phyloP scores from a whole-genome alignment of 192 early-diverging fungal genomes.

The Lobosporangium transversale region DNA sequence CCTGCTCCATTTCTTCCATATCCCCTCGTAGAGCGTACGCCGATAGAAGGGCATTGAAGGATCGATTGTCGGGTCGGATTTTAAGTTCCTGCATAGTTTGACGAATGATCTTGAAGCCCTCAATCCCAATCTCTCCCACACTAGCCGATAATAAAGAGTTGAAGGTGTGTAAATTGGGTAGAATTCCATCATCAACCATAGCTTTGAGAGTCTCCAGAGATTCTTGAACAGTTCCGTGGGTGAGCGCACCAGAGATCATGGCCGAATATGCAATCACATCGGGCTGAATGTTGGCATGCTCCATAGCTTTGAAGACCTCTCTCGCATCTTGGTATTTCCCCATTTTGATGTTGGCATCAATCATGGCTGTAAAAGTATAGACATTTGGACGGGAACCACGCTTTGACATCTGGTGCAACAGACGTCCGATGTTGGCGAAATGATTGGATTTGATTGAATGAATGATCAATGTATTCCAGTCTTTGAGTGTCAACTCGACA shows the following conservation, averaged over 20 bases:
- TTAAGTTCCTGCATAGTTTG: conserved; percentile 27
- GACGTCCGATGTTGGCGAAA: conserved; percentile 3
- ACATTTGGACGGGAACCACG: conserved; percentile 20
- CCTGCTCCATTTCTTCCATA: conserved; percentile 24
- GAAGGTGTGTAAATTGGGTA: conserved; percentile 41
- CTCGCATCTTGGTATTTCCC: conserved; percentile 36
- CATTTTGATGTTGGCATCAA: conserved; percentile 51
- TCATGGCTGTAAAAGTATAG: conserved; percentile 29
- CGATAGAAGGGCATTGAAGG: conserved; percentile 41
- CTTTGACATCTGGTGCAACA: conserved; percentile 17
- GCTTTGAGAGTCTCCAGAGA: conserved; percentile 35
- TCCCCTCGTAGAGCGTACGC: conserved; percentile 41
- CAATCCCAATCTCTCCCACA: conserved; percentile 33
- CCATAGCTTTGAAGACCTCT: conserved; percentile 36
- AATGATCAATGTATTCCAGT: conserved; percentile 28
- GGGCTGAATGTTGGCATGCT: conserved; percentile 39
- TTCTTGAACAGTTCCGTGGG: conserved; percentile 18
- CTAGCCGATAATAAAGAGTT: conserved; percentile 41
- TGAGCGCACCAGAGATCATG: conserved; percentile 31
- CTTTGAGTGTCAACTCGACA: neutral
- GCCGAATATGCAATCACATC: conserved; percentile 48
- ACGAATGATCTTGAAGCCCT: conserved; percentile 21
- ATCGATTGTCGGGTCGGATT: conserved; percentile 33
- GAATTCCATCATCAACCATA: conserved; percentile 36
- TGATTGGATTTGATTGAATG: conserved; percentile 19